Base-by-base conservation (phyloP, 805 yeast genomes). In the Kodamaea kakaduensis region DNA sequence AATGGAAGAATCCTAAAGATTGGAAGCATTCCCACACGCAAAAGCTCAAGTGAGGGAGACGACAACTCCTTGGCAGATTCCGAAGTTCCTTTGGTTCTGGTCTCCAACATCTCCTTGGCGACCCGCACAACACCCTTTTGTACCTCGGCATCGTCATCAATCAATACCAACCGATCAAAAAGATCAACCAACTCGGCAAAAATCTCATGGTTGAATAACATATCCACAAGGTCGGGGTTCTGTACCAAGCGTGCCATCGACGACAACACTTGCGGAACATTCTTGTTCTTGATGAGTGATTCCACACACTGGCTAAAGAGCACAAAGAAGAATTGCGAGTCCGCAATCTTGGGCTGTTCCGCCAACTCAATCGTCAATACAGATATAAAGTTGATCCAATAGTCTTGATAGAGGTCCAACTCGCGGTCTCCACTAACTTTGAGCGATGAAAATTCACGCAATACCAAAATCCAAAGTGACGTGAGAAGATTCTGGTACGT, bases 271-370 rank as follows among this genome's bases (percentile, higher is more conserved):
- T 63, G 61, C 9, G 73, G 49, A 3, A 79, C 73, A 34, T 64
- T 53, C 32, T 71, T 73, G 31, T 62, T 61, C 35, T 51, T 60
- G 12, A 82, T 71, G 42, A 88, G 65, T 0, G 82, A 75, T 47
- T 85, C 95, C 31, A 88, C 69, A 53, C 96, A 86, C 46, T 85
- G 84, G 8, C 96, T 84, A 59, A 83, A 84, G 25, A 89, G 56
- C 19, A 88, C 81, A 51, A 86, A 84, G 57, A 84, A 80, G 46
- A 88, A 84, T 4, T 72, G 67, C 1, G 75, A 62, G 42, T 81
- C 88, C 8, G 71, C 77, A 9, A 67, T 52, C 0, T 57, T 46
- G 2, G 69, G 61, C 42, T 81, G 69, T 14, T 62, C 65, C 25
- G 78, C 78, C 25, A 83, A 64, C 25, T 84, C 65, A 6, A 77